Conservation (phyloP, 139 green algal species). For the Chlamydomonas sphaeroides region DNA sequence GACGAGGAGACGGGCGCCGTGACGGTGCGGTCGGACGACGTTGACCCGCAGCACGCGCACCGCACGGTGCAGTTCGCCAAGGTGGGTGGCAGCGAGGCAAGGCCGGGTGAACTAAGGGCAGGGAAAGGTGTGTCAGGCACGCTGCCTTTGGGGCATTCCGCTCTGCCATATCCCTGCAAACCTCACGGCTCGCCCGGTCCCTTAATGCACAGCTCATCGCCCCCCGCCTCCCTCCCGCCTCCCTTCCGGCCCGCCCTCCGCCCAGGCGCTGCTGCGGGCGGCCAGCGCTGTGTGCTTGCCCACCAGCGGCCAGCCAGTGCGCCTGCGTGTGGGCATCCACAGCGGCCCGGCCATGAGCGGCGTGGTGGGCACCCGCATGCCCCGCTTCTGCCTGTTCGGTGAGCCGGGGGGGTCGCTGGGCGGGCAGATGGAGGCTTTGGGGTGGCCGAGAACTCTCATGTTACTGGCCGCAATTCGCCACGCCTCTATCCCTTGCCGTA, state of each 20-base stretch:
- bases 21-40: slow-evolving; percentile 31
- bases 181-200: too few species aligned
- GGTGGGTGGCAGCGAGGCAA: background rate
- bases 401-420: too few species aligned
- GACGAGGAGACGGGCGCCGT: slow-evolving; percentile 43
- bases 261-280: slow-evolving; percentile 32
- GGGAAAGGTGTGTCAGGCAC: background rate
- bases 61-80: slow-evolving; percentile 38
- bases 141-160: background rate
- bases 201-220: too few species aligned
- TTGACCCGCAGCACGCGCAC: slow-evolving; percentile 33
- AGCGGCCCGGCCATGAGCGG: slow-evolving; percentile 42
- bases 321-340: slow-evolving; percentile 49
- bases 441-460: too few species aligned
- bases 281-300: slow-evolving; percentile 18
- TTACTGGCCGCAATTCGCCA: too few species aligned
- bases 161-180: too few species aligned
- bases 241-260: too few species aligned
- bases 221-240: background rate
- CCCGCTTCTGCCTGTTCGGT: slow-evolving; percentile 48
- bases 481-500: too few species aligned
- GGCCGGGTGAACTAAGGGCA: background rate
- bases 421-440: too few species aligned
- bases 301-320: slow-evolving; percentile 24
- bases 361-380: slow-evolving; percentile 47